phyloP scores from a whole-genome alignment of 1,139 yeast species.

The Magnusiomyces magnusii region DNA sequence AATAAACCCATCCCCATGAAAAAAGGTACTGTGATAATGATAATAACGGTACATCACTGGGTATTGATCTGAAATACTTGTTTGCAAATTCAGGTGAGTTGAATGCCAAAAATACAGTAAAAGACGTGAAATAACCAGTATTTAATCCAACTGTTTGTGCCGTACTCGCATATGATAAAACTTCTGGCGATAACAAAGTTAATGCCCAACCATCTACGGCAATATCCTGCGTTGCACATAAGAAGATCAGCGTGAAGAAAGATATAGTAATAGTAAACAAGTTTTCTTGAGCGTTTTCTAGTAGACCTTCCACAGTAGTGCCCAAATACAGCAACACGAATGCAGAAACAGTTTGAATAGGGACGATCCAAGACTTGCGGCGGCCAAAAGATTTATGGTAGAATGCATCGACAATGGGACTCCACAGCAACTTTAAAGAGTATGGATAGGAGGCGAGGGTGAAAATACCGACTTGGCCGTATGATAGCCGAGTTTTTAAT shows the following conservation, averaged over 20 bases:
- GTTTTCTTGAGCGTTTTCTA: slow-evolving; percentile 50
- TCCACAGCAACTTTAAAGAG: slow-evolving; percentile 86
- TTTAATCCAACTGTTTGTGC: slow-evolving; percentile 96
- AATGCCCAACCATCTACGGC: slow-evolving; percentile 99
- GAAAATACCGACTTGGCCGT: slow-evolving; percentile 85
- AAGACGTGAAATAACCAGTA: slow-evolving; percentile 85
- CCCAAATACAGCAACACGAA: slow-evolving; percentile 61
- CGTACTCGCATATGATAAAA: slow-evolving; percentile 89
- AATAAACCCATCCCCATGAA: slow-evolving; percentile 70
- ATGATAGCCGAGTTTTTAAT: slow-evolving; percentile 71
- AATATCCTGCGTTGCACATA: slow-evolving; percentile 97
- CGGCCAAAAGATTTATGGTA: slow-evolving; percentile 65
- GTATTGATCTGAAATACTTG: slow-evolving; percentile 58
- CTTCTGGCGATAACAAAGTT: slow-evolving; percentile 69
- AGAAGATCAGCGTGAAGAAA: slow-evolving; percentile 69
- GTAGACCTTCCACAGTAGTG: slow-evolving; percentile 44
- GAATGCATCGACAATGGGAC: slow-evolving; percentile 89
- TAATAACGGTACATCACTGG: slow-evolving; percentile 58
- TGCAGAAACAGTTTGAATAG: slow-evolving; percentile 76
- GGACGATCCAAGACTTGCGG: slow-evolving; percentile 90
- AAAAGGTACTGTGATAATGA: slow-evolving; percentile 66
- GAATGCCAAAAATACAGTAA: slow-evolving; percentile 83
- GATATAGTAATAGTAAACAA: slow-evolving; percentile 48
- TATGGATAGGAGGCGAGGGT: slow-evolving; percentile 93
- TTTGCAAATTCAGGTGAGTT: slow-evolving; percentile 92